Evolutionary conservation across 345 rosid genomes (phyloP).

Genomic region (Erysimum cheiranthoides): DNA sequence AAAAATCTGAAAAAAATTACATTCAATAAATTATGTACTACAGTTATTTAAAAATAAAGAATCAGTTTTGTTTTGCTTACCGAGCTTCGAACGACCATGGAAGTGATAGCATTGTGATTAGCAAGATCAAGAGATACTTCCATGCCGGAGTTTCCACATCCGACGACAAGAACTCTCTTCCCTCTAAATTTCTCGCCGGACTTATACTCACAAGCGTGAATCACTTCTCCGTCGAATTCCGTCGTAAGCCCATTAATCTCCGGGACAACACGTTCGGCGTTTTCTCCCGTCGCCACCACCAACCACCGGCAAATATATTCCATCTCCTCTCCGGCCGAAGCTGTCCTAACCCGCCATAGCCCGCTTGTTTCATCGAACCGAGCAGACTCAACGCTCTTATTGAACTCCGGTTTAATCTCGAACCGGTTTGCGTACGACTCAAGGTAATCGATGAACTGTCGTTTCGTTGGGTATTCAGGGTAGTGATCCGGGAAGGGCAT

Average conservation of each 20-base stretch:
- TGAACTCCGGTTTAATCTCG: slow-evolving; percentile 76
- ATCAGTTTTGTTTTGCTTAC: slow-evolving; percentile 49
- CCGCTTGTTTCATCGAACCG: slow-evolving; percentile 86
- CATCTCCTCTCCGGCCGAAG: slow-evolving; percentile 50
- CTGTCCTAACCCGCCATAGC: slow-evolving; percentile 71
- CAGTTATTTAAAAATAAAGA: background rate
- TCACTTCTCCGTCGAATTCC: slow-evolving; percentile 71
- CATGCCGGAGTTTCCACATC: slow-evolving; percentile 98
- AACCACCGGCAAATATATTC: slow-evolving; percentile 92
- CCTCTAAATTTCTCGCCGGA: slow-evolving; percentile 70
- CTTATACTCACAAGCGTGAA: slow-evolving; percentile 73
- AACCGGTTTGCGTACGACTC: slow-evolving; percentile 66
- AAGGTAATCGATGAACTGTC: slow-evolving; percentile 58
- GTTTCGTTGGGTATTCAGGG: slow-evolving; percentile 60
- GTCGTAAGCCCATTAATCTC: slow-evolving; percentile 65
- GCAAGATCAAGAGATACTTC: slow-evolving; percentile 91
- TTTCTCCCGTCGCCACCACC: slow-evolving; percentile 96
- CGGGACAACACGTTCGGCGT: slow-evolving; percentile 77
- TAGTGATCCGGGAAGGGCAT: slow-evolving; percentile 54
- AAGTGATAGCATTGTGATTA: slow-evolving; percentile 69
- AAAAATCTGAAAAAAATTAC: no score
- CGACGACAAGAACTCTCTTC: slow-evolving; percentile 85
- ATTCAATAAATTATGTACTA: background rate
- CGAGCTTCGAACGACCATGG: slow-evolving; percentile 88
- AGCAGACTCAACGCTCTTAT: slow-evolving; percentile 75